Evolutionary conservation across 441 rosid species (phyloP), one percentile per base, ranked within the genome.

Genomic region (Pelargonium citronellum): DNA sequence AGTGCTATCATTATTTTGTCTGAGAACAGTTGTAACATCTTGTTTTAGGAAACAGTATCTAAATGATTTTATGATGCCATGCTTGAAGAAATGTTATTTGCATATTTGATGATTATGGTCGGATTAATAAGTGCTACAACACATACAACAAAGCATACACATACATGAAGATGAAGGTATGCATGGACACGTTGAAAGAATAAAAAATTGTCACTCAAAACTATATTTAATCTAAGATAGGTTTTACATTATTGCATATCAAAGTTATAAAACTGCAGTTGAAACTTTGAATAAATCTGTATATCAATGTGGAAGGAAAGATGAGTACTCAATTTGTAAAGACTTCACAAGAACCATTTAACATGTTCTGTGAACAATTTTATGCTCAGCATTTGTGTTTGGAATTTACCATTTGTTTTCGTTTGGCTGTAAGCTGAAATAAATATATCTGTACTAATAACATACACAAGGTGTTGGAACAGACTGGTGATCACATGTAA

Each of bases 1-100:
- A 79, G 96, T 83, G 76, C 49, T 67, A 27, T 62, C 66, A 9
- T 68, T 71, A 12, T 77, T 12, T 60, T 66, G 15, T 46, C 44
- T 30, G 22, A 64, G 46, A 16, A 10, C 65, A 15, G 44, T n/a
- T 67, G 24, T 62, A 51, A 16, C 47, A 37, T 37, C 47, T 64
- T 34, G 24, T 57, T 57, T 12, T 46, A 9, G n/a, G 8, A 39
- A 39, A 39, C 43, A 39, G 9, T 39, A 17, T 55, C 64, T 57
- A 6, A 62, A 12, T 27, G 66, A 24, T 4, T 62, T 11, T 6
- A 12, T 27, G 41, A 60, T 60, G 34, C 9, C 3, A 20, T 60
- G 34, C 22, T 7, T 20, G 34, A 55, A n/a, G 20, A 53, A 24
- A 60, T 8, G 30, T 11, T 60, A 60, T 10, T 1, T 19, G 4